Base-by-base conservation (phyloP, 768 basidiomycete species). In the Tremella fuciformis region DNA sequence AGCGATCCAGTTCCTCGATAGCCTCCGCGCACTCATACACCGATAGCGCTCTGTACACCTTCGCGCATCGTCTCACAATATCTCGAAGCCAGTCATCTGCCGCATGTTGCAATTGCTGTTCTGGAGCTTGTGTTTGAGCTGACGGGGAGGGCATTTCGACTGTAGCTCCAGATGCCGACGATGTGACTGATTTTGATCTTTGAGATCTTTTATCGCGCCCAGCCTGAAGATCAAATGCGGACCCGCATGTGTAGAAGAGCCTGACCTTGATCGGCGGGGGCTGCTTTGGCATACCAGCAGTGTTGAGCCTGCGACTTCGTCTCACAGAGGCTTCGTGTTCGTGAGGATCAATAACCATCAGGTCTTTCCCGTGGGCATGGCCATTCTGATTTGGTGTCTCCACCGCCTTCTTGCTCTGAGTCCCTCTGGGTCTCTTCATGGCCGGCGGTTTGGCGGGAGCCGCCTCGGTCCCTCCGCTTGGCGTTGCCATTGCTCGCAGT, bases 61-160 rank as follows among this genome's bases (percentile, higher is more conserved):
- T 83, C 9, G 88, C 94, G 76, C 91, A 94, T 55, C 82, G 82
- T 61, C 89, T 84, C 77, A 88, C 83, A 46, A 93, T 81, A 68
- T 86, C 83, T 68, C 91, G 87, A 54, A 96, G 81, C 77, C 88
- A 87, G 67, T 88, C 82, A 55, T 94, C 91, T 22, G 91, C 91
- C 57, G 86, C 80, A 55, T 86, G 21, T 42, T 76, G 75, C 4
- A 62, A 46, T 48, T 67, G 62, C 8, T 29, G 22, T 13, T 71
- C 69, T n/a, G 22, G n/a, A 22, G 42, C n/a, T 8, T 50, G 44
- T 1, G 42, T 8, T 8, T 50, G 44, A 1, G 62, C 57, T 6
- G 63, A 54, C 13, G 67, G 63, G 6, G 67, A 63, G 16, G 66
- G 21, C 1, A 60, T 39, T 3, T 63, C 56, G 7, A 34, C 58